These are phyloP conservation scores for Teunomyces atbi DNA, from an alignment of 805 yeast genomes.

Conservation along the genomic window DNA sequence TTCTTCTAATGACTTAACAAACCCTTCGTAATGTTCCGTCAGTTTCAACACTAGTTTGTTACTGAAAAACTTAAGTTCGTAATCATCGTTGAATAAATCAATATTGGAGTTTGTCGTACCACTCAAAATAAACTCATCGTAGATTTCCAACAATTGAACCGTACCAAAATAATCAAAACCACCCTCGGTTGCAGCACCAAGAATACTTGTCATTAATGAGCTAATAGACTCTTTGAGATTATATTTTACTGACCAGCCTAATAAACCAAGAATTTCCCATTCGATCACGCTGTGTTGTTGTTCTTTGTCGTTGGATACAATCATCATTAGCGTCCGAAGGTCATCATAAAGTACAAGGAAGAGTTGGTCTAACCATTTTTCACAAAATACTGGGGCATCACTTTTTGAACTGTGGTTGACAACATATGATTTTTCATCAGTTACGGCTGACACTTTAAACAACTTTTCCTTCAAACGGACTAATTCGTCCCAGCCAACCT, in stretches of 20 bases:
- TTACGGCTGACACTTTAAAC: conserved; percentile 53
- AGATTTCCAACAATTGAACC: conserved; percentile 46
- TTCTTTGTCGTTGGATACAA: conserved; percentile 21
- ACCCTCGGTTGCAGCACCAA: conserved; percentile 47
- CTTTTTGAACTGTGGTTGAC: conserved; percentile 15
- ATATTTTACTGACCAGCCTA: conserved; percentile 44
- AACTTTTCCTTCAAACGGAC: conserved; percentile 63
- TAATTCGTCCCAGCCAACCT: conserved; percentile 81
- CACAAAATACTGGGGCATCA: conserved; percentile 45
- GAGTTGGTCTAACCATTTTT: conserved; percentile 75
- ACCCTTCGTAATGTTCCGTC: conserved; percentile 19
- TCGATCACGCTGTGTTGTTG: conserved; percentile 59
- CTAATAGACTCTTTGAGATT: conserved; percentile 37
- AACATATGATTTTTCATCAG: conserved; percentile 15
- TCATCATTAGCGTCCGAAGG: conserved; percentile 26
- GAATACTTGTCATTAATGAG: conserved; percentile 46
- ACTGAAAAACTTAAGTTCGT: conserved; percentile 24
- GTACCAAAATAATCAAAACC: conserved; percentile 65
- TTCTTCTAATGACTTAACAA: conserved; percentile 20
- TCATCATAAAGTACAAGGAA: conserved; percentile 72
- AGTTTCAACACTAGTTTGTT: conserved; percentile 33
- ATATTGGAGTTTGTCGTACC: conserved; percentile 31
- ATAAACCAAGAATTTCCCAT: conserved; percentile 70
- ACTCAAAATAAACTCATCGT: conserved; percentile 42
- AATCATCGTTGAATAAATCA: conserved; percentile 29